Conservation (phyloP, 805 yeast species). For the Wickerhamomyces bovis region DNA sequence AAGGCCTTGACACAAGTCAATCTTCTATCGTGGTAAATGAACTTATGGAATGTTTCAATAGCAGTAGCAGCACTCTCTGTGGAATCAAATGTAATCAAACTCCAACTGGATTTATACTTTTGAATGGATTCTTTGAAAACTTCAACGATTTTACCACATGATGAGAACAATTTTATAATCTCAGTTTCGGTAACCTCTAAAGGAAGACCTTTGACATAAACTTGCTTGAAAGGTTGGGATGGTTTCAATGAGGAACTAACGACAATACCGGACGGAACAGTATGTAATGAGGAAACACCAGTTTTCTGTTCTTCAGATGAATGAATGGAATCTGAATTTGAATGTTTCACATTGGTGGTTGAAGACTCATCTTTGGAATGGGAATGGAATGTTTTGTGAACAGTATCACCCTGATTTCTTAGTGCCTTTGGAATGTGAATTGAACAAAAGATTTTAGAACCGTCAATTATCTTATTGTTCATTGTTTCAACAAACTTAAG, state of each 20-base stretch:
- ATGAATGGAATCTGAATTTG: conserved; percentile 2
- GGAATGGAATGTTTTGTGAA: neutral
- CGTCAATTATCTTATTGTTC: conserved; percentile 26
- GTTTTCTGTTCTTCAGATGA: neutral
- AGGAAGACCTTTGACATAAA: conserved; percentile 48
- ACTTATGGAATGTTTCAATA: conserved; percentile 27
- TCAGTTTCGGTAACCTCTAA: conserved; percentile 31
- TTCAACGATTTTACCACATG: conserved; percentile 44
- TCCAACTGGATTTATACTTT: conserved; percentile 32
- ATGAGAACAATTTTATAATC: conserved; percentile 37
- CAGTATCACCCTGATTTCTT: neutral
- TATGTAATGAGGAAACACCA: neutral
- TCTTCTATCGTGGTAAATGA: conserved; percentile 22
- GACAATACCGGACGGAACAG: neutral
- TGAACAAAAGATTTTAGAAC: conserved; percentile 30
- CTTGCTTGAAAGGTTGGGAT: conserved; percentile 12
- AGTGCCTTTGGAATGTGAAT: conserved; percentile 31
- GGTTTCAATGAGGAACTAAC: neutral
- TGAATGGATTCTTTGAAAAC: conserved; percentile 44
- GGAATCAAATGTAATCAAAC: conserved; percentile 41
- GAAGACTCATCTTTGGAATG: neutral
- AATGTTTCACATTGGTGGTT: neutral
- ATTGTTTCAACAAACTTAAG: conserved; percentile 26
- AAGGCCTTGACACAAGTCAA: conserved; percentile 27
- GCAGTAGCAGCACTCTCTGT: conserved; percentile 43